These are phyloP conservation scores for Gautieria morchelliformis DNA, from an alignment of 768 basidiomycete genomes.

Conservation along the genomic window DNA sequence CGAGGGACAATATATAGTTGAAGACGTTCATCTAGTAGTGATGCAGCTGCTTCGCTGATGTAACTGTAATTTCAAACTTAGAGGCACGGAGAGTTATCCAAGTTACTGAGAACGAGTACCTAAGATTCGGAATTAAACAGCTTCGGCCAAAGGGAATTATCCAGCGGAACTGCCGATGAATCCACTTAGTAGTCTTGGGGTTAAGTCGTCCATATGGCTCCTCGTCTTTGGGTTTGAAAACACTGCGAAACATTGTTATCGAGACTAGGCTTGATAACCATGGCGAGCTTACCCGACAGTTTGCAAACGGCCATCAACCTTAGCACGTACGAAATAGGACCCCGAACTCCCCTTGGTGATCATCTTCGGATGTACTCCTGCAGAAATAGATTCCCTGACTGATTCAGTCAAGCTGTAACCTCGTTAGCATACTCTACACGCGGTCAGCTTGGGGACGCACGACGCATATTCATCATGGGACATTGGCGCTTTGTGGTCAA, in stretches of 20 bases:
- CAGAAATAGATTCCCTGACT: slow-evolving; percentile 58
- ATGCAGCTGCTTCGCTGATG: slow-evolving; percentile 84
- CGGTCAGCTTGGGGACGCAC: slow-evolving; percentile 32
- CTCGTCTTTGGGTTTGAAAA: slow-evolving; percentile 89
- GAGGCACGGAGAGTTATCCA: not conserved
- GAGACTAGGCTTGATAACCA: not conserved
- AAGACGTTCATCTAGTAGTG: slow-evolving; percentile 66
- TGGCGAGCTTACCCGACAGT: slow-evolving; percentile 63
- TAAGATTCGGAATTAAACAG: slow-evolving; percentile 83
- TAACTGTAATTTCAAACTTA: slow-evolving; percentile 41
- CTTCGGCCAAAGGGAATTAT: slow-evolving; percentile 85
- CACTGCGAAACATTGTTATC: slow-evolving; percentile 30
- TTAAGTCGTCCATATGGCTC: slow-evolving; percentile 84
- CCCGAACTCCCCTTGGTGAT: slow-evolving; percentile 85
- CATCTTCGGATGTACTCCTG: slow-evolving; percentile 84
- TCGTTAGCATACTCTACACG: slow-evolving; percentile 8
- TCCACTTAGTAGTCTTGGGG: slow-evolving; percentile 90
- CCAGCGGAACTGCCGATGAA: slow-evolving; percentile 82
- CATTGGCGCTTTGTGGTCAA: slow-evolving; percentile 75
- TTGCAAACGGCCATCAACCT: slow-evolving; percentile 63
- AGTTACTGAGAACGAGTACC: slow-evolving; percentile 30
- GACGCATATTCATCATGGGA: slow-evolving; percentile 59
- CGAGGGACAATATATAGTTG: slow-evolving; percentile 74
- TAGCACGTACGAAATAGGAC: slow-evolving; percentile 85
- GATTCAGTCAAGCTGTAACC: slow-evolving; percentile 29